These are phyloP conservation scores for Aspergillus diversus DNA, from an alignment of 495 filamentous ascomycete genomes.

Conservation along the genomic window DNA sequence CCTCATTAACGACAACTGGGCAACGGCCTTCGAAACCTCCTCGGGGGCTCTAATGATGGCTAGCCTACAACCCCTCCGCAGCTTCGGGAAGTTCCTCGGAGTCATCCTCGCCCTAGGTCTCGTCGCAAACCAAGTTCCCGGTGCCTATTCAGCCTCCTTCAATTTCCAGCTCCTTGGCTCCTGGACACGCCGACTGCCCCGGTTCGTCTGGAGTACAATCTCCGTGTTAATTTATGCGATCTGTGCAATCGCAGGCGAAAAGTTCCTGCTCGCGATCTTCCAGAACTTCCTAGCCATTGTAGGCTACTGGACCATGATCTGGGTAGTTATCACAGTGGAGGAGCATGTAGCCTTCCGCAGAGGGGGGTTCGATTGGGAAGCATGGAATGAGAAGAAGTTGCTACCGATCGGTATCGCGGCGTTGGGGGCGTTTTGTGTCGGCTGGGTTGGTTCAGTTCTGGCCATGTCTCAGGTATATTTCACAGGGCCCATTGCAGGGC, in stretches of 20 bases:
- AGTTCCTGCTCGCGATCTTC: constrained; percentile 58
- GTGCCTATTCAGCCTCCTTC: constrained; percentile 64
- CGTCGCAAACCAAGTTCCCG: constrained; percentile 66
- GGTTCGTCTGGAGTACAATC: constrained; percentile 53
- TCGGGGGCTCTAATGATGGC: constrained; percentile 65
- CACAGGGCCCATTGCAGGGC: constrained; percentile 57
- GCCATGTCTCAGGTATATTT: constrained; percentile 66
- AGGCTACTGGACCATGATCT: constrained; percentile 63
- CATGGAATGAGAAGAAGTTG: constrained; percentile 49
- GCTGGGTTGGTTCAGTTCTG: constrained; percentile 64
- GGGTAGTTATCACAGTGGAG: constrained; percentile 54
- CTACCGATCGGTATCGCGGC: constrained; percentile 62
- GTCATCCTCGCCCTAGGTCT: constrained; percentile 66
- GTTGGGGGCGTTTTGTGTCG: constrained; percentile 58
- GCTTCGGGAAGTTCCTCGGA: constrained; percentile 66
- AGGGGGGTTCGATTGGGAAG: constrained; percentile 58
- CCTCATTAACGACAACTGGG: constrained; percentile 50
- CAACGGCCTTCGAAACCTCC: constrained; percentile 54
- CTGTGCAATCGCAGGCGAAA: constrained; percentile 56
- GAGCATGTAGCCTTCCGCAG: constrained; percentile 57
- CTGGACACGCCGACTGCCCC: constrained; percentile 47
- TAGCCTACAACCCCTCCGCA: constrained; percentile 56
- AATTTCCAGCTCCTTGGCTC: constrained; percentile 60
- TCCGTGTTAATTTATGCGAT: constrained; percentile 57
- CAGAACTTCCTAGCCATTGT: constrained; percentile 62